These are phyloP conservation scores for Termitomyces sp. DNA, from an alignment of 768 basidiomycete species.

Conservation along the genomic window DNA sequence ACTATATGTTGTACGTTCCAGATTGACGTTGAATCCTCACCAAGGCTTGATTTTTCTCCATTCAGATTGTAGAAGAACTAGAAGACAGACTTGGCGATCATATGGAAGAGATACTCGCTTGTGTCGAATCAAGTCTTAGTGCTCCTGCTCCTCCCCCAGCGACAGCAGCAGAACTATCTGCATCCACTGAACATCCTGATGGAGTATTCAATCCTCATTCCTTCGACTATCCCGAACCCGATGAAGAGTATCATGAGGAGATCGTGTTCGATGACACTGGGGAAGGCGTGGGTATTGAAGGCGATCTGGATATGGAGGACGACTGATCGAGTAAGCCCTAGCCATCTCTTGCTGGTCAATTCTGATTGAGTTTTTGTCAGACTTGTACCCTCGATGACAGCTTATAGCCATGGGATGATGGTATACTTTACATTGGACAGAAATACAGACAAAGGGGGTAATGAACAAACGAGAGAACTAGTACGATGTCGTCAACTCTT, in stretches of 20 bases:
- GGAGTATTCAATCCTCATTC: not conserved
- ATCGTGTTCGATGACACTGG: slow-evolving; percentile 62
- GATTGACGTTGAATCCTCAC: not conserved
- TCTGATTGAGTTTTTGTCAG: not conserved
- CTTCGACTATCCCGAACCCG: slow-evolving; percentile 12
- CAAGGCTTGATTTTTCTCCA: not conserved
- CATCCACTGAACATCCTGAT: not conserved
- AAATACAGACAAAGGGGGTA: slow-evolving; percentile 16
- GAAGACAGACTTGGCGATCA: slow-evolving; percentile 75
- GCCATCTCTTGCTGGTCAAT: not conserved
- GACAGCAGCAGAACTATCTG: not conserved
- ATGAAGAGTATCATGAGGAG: slow-evolving; percentile 42
- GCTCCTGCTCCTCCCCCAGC: slow-evolving; percentile 11
- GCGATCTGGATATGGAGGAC: slow-evolving; percentile 68
- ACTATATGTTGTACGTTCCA: slow-evolving; percentile 77
- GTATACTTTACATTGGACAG: slow-evolving; percentile 18
- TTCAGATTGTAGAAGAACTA: slow-evolving; percentile 86
- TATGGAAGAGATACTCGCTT: slow-evolving; percentile 61
- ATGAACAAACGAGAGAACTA: slow-evolving; percentile 13
- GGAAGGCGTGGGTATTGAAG: slow-evolving; percentile 64
- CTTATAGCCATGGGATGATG: not conserved
- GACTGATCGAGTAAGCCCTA: slow-evolving; percentile 28
- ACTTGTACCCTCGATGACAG: not conserved
- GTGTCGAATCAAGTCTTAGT: slow-evolving; percentile 44
- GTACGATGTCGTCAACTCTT: slow-evolving; percentile 13